Evolutionary conservation across 345 rosid species (phyloP), one percentile per base, ranked within the genome.

Genomic region (Salix arbutifolia): DNA sequence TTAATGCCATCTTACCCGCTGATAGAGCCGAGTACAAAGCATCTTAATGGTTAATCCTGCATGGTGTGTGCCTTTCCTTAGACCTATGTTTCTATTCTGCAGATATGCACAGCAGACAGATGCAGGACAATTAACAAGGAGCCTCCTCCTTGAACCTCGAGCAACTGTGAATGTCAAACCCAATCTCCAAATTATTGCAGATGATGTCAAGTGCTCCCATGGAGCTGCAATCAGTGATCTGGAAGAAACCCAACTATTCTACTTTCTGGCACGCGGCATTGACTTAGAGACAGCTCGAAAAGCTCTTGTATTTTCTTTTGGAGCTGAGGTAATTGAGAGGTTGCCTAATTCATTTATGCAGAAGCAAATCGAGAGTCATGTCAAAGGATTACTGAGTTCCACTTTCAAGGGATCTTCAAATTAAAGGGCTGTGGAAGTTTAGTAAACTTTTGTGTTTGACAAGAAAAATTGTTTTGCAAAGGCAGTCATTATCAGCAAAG

Each of bases 191-290:
- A 96, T 91, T 64, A 87, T 96, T 72, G 97, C 99, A 0, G 92
- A 96, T 13, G 94, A 93, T 58, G 98, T 96, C 16, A 93, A 91
- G 80, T 96, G 98, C 85, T 92, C 98, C 12, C 98, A 96, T 19
- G 99, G 98, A 80, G 98, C 98, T 83, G 99, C 99, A 0, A 92
- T 91, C 69, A 91, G 96, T 33, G 98, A 93, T 84, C 86, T 93
- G 0, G 99, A 96, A 80, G 94, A 91, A 64, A 86, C 90, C 83
- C 97, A 92, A 61, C 86, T 93, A 44, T 96, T 96, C 88, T 96
- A 96, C 87, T 88, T 96, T 65, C 92, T 79, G 79, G 98, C 98
- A 7, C 94, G 97, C 2, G 98, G 99, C 23, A 84, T 93, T 9
- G 92, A 93, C 86, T 73, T 79, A 42, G 85, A 89, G 80, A 90